Evolutionary conservation across 2,329 filamentous ascomycete genomes (phyloP), one percentile per base, ranked within the genome.

Genomic region (Diplodia corticola): DNA sequence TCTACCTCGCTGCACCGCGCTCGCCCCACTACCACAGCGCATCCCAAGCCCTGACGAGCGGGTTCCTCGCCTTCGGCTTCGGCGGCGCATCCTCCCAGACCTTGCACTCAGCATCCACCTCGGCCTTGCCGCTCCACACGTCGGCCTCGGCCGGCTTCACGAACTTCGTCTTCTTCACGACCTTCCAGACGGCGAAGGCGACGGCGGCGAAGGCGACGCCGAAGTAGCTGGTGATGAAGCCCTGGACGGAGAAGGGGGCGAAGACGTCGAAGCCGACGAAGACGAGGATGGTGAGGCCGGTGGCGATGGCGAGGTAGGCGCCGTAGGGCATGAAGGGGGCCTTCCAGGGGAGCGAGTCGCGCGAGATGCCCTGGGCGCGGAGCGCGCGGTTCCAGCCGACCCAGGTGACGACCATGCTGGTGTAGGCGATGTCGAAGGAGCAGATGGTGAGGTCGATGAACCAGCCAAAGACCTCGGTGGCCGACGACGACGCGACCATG

Each of bases 391-490:
- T 82, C 79, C 87, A 88, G 72, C 77, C 82, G 67, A 88, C 79
- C 75, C 86, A 88, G 22, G 85, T 88, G 30, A 83, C 73, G 61
- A 79, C 79, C 79, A 88, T 88, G 74, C 85, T 80, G 65, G 77
- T 77, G 71, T 72, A 78, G 73, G 78, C 72, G 70, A 78, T 75
- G 5, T 77, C 65, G 72, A 91, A 89, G 1, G 89, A 91, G 0
- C 91, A 89, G 15, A 90, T 92, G 22, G 91, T 82, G 73, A 91
- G 78, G 67, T 85, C 89, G 49, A 91, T 85, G 70, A 93, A 87
- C 90, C 90, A 93, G 54, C 82, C 82, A 68, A 93, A 80, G 1
- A 93, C 91, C 33, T 88, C 86, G 5, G 89, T 84, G 0, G 88
- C 84, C 67, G 83, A 82, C 68, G 86, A 84, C 6, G 86, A 89